Conservation (phyloP, 192 early-diverging fungal genomes). For the Entrophospora sp. region DNA sequence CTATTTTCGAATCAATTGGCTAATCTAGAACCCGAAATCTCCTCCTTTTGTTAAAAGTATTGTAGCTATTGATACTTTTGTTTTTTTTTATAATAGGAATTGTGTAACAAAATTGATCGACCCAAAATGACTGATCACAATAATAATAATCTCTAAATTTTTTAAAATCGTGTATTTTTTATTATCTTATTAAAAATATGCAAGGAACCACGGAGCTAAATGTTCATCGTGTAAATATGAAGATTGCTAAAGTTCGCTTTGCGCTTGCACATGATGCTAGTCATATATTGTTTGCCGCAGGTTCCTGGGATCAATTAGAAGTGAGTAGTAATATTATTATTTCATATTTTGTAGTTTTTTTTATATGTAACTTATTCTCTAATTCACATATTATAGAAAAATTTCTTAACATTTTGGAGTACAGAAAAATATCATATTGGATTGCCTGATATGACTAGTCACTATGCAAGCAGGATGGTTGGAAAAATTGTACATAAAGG, state of each 20-base stretch:
- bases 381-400: constrained; percentile 12
- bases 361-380: not conserved
- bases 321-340: too few relatives aligned
- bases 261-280: constrained; percentile 1
- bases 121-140: too few relatives aligned
- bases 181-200: not conserved
- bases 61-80: too few relatives aligned
- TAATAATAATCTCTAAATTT: not conserved
- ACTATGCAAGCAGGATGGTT: not conserved
- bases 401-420: constrained; percentile 10
- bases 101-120: too few relatives aligned
- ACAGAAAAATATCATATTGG: not conserved
- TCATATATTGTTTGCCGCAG: constrained; percentile 13
- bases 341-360: not conserved
- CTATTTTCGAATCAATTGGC: too few relatives aligned
- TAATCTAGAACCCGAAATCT: too few relatives aligned
- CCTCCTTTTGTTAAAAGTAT: too few relatives aligned
- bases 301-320: constrained; percentile 21
- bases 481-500: constrained; percentile 14
- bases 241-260: constrained; percentile 21
- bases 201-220: not conserved
- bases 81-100: too few relatives aligned
- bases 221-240: not conserved
- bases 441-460: not conserved
- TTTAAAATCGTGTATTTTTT: not conserved